These are phyloP conservation scores for Starmerella geochares DNA, from an alignment of 805 yeast genomes.

Conservation along the genomic window DNA sequence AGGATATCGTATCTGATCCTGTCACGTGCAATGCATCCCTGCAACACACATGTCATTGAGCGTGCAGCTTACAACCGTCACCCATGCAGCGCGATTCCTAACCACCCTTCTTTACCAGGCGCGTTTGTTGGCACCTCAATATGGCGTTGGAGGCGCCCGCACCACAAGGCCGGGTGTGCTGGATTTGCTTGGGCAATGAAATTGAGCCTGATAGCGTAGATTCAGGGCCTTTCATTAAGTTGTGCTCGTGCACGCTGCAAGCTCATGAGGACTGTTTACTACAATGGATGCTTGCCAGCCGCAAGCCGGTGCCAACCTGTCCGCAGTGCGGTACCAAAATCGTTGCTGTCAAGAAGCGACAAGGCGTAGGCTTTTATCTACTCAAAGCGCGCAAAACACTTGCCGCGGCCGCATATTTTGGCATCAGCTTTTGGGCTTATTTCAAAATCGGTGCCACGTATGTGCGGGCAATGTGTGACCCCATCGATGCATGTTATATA, in stretches of 20 bases:
- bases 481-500: not conserved
- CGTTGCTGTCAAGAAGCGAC: not conserved
- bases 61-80: not conserved
- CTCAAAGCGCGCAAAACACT: not conserved
- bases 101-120: not conserved
- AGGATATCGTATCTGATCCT: too few relatives aligned
- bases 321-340: slow-evolving; percentile 3
- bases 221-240: not conserved
- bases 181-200: slow-evolving; percentile 2
- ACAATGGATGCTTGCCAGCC: slow-evolving; percentile 1
- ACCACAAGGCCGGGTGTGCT: not conserved
- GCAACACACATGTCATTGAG: too few relatives aligned
- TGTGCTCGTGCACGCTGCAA: slow-evolving; percentile 3
- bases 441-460: not conserved
- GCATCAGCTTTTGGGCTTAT: not conserved
- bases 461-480: slow-evolving; percentile 2
- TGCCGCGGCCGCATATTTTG: not conserved
- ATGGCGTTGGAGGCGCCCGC: not conserved
- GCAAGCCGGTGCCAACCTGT: not conserved
- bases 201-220: not conserved
- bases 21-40: too few relatives aligned
- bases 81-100: not conserved
- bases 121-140: not conserved
- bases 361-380: not conserved
- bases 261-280: not conserved